Evolutionary conservation across 495 filamentous ascomycete genomes (phyloP).

Genomic region (Lasiosphaeriaceae sp.): DNA sequence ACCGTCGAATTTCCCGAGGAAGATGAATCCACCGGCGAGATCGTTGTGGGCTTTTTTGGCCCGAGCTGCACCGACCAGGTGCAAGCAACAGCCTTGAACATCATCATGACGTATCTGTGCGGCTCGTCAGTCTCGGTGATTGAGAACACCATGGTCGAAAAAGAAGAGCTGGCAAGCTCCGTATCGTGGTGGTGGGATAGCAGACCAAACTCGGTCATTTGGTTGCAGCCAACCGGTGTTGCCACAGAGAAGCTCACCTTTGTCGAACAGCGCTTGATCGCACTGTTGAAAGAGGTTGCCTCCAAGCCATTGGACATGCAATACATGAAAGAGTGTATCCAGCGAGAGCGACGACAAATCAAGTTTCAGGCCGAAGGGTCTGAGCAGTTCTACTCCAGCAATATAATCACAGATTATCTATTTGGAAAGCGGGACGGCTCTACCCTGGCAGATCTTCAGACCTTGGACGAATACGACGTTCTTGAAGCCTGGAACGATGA

Average conservation of each 20-base stretch:
- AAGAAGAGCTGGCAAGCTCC: conserved; percentile 83
- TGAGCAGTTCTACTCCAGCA: conserved; percentile 68
- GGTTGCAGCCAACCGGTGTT: conserved; percentile 77
- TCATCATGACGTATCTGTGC: conserved; percentile 77
- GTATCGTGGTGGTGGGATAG: conserved; percentile 71
- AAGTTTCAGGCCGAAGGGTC: conserved; percentile 76
- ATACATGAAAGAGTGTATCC: conserved; percentile 82
- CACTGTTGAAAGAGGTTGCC: conserved; percentile 75
- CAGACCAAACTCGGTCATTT: conserved; percentile 77
- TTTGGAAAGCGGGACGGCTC: conserved; percentile 85
- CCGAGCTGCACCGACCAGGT: conserved; percentile 67
- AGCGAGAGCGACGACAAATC: conserved; percentile 68
- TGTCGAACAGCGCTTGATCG: conserved; percentile 81
- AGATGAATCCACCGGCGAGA: conserved; percentile 87
- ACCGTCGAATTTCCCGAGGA: conserved; percentile 93
- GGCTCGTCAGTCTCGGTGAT: conserved; percentile 89
- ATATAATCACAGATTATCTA: conserved; percentile 85
- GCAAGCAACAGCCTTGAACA: conserved; percentile 63
- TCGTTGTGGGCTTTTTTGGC: conserved; percentile 79
- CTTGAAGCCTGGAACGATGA: conserved; percentile 76
- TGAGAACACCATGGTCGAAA: conserved; percentile 90
- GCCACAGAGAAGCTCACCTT: conserved; percentile 77
- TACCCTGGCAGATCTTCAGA: conserved; percentile 65
- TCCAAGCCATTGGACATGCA: conserved; percentile 78
- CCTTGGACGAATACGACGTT: conserved; percentile 67